A percentile compares a stretch with the other conserved stretches of the same genome.
phyloP scores from a whole-genome alignment of 768 basidiomycete species.

The Collybiopsis luxurians region DNA sequence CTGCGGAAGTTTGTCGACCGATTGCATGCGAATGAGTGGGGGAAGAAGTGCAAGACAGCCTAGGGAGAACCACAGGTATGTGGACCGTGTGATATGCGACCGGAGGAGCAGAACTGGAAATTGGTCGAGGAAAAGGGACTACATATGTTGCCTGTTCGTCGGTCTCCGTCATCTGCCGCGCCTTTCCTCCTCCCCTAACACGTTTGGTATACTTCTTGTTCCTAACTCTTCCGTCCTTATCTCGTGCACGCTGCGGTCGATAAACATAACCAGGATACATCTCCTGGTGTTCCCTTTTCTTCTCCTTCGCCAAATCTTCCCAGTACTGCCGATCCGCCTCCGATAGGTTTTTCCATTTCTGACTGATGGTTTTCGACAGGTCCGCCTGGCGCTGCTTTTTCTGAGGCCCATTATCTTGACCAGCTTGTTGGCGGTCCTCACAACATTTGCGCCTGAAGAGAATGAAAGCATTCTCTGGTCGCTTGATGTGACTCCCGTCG shows the following conservation, averaged over 20 bases:
- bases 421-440: conserved; percentile 56
- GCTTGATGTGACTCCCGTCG: conserved; percentile 81
- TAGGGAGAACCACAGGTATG: conserved; percentile 59
- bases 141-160: conserved; percentile 40
- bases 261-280: conserved; percentile 78
- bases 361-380: conserved; percentile 78
- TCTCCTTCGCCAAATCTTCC: conserved; percentile 75
- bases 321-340: conserved; percentile 67
- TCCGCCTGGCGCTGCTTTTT: conserved; percentile 80
- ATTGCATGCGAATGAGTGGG: conserved; percentile 60
- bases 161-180: conserved; percentile 19
- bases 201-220: conserved; percentile 27
- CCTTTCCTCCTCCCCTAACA: conserved; percentile 34
- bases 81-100: conserved; percentile 60
- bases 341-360: conserved; percentile 71
- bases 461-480: conserved; percentile 84
- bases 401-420: conserved; percentile 29
- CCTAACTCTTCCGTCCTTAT: conserved; percentile 48
- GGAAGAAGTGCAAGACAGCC: conserved; percentile 57
- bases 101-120: conserved; percentile 61
- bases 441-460: conserved; percentile 79
- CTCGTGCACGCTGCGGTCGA: conserved; percentile 63
- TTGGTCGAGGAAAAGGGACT: no score
- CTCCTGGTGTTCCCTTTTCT: conserved; percentile 75
- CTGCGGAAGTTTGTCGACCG: conserved; percentile 51